Evolutionary conservation across 2,329 filamentous ascomycete species (phyloP).

Genomic region (Paecilomyces sp.): DNA sequence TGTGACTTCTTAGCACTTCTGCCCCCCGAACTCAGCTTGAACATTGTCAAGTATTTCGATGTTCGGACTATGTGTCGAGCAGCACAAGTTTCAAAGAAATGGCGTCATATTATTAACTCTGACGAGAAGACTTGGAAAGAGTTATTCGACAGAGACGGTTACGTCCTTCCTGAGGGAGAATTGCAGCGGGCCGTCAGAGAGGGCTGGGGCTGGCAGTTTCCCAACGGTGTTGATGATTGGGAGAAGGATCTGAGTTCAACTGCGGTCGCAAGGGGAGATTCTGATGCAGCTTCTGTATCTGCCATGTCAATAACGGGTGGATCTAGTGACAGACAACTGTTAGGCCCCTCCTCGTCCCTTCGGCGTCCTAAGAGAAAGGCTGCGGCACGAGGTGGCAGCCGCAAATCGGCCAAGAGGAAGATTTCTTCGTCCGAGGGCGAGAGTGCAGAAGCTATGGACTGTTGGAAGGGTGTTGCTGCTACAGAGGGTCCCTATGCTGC

Average conservation of each 20-base stretch:
- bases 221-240: conserved; percentile 63
- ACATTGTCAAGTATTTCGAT: conserved; percentile 82
- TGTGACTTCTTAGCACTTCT: conserved; percentile 84
- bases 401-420: conserved; percentile 54
- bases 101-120: conserved; percentile 82
- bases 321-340: conserved; percentile 15
- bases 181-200: conserved; percentile 77
- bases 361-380: conserved; percentile 44
- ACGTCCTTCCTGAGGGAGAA: conserved; percentile 69
- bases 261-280: conserved; percentile 32
- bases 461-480: conserved; percentile 40
- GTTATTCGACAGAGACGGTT: conserved; percentile 78
- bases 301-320: conserved; percentile 15
- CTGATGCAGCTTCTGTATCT: conserved; percentile 19
- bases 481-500: conserved; percentile 78
- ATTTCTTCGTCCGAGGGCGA: conserved; percentile 39
- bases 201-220: conserved; percentile 97
- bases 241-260: conserved; percentile 70
- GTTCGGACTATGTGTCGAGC: conserved; percentile 79
- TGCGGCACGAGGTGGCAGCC: conserved; percentile 34
- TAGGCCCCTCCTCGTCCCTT: conserved; percentile 13
- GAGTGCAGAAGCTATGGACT: conserved; percentile 34
- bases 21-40: conserved; percentile 77
- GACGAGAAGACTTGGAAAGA: conserved; percentile 97
- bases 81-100: conserved; percentile 88